Base-by-base conservation (phyloP, 1,139 yeast genomes). In the Hanseniaspora uvarum region DNA sequence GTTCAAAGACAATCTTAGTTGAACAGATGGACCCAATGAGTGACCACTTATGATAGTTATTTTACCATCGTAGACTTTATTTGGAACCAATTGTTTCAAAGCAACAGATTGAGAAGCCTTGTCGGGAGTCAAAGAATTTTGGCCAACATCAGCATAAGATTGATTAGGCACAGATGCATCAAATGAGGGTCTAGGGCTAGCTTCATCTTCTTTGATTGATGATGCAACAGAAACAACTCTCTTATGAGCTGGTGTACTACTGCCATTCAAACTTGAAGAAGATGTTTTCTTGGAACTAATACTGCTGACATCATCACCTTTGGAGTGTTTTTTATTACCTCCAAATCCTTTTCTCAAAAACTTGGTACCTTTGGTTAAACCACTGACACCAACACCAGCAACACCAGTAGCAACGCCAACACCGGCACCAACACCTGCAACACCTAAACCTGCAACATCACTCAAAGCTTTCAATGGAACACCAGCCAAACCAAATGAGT, bases 1-100 rank as follows among this genome's bases (percentile, higher is more conserved):
- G 51, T 76, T 72, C 60, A 83, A 66, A 1, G 73, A 63, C 3
- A 78, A 79, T 62, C 73, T 80, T 38, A 83, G 73, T 56, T 75
- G 80, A 47, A 80, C 67, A 41, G 65, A 60, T 34, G 64, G 64
- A 6, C 70, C 72, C 23, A 71, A 45, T 37, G 65, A 64, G 30
- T 66, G 62, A 24, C 70, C 69, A 2, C 75, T 68, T 26, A 78
- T 63, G 51, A 83, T 67, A 8, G 26, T 36, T 8, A 50, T 44
- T n/a, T 36, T 37, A 26, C 53, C 53, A 14, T 30, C 41, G 4
- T 75, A 74, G 47, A 81, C 62, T 57, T 80, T 69, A 40, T 88
- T 88, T 6, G 81, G 77, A 55, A 72, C 64, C 2, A 76, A 68
- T 46, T 70, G 71, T 34, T 70, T 69, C 1, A 72, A 70, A 47